Evolutionary conservation across 345 rosid genomes (phyloP), one percentile per base, ranked within the genome.

Genomic region (Iberis pinnata): DNA sequence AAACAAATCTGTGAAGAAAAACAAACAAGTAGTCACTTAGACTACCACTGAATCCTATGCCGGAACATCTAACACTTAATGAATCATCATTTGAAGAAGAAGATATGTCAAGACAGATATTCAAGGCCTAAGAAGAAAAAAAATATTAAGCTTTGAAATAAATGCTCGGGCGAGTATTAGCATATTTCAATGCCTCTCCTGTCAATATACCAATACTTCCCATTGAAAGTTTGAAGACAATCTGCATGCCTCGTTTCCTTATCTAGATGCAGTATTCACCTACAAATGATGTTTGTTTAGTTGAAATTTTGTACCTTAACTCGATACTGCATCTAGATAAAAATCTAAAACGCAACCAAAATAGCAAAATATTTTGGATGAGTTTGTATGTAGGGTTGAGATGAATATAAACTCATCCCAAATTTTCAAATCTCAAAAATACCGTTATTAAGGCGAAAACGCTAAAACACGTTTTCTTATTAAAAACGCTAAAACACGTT

Each of bases 221-320:
- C 53, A 57, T 47, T 13, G 29, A 45, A 59, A 29, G 43, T 39
- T 17, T 44, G 37, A 45, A 52, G 61, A 44, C 38, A 53, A 29
- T 59, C 56, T 29, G 39, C 67, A 59, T 78, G 87, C 98, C 98
- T n/a, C n/a, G n/a, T n/a, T n/a, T n/a, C n/a, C n/a, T n/a, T n/a
- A n/a, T n/a, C n/a, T n/a, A n/a, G n/a, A n/a, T n/a, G n/a, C n/a
- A n/a, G n/a, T n/a, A n/a, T n/a, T n/a, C n/a, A n/a, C n/a, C n/a
- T n/a, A n/a, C n/a, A n/a, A n/a, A n/a, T n/a, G n/a, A n/a, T n/a
- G n/a, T n/a, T n/a, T n/a, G n/a, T n/a, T n/a, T n/a, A n/a, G n/a
- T n/a, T n/a, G n/a, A n/a, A n/a, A n/a, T n/a, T n/a, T n/a, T n/a
- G n/a, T n/a, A n/a, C n/a, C n/a, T n/a, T n/a, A n/a, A n/a, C n/a